These are phyloP conservation scores for Agroathelia rolfsii DNA, from an alignment of 1,284 basidiomycete species.

Conservation along the genomic window DNA sequence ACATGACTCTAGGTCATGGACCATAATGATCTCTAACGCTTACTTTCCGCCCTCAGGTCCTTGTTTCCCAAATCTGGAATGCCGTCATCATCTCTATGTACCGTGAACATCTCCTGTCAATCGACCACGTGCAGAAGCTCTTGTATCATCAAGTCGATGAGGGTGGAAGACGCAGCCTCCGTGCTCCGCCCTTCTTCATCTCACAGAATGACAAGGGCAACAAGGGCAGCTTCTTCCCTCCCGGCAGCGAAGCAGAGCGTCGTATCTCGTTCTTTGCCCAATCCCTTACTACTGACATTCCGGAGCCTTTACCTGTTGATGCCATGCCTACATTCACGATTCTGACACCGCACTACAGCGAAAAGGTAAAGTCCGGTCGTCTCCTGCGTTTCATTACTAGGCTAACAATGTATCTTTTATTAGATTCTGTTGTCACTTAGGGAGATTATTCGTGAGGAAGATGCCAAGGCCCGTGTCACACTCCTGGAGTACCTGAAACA, in stretches of 20 bases:
- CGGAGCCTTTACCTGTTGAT: constrained; percentile 85
- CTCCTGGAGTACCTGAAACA: constrained; percentile 97
- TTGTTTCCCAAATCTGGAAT: constrained; percentile 97
- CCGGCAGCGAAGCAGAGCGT: constrained; percentile 86
- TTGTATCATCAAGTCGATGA: constrained; percentile 92
- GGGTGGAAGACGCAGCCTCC: constrained; percentile 74
- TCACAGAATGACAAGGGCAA: constrained; percentile 77
- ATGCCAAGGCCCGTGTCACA: constrained; percentile 91
- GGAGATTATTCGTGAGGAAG: constrained; percentile 95
- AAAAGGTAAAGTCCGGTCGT: constrained; percentile 64
- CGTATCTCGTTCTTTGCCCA: constrained; percentile 96
- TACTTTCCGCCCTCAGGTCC: constrained; percentile 45
- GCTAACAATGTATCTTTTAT: constrained; percentile 9
- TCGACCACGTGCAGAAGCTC: constrained; percentile 90
- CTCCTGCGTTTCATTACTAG: constrained; percentile 1
- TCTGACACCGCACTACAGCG: constrained; percentile 90
- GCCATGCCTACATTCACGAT: constrained; percentile 98
- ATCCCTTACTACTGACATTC: constrained; percentile 83
- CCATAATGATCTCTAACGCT: background rate
- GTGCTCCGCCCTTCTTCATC: constrained; percentile 92
- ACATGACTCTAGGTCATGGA: background rate
- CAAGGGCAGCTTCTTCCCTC: constrained; percentile 89
- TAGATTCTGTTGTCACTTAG: constrained; percentile 85
- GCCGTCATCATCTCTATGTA: constrained; percentile 99
- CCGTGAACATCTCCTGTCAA: constrained; percentile 90